Conservation (phyloP, 495 filamentous ascomycete species). For the Talaromyces nanjingensis region DNA sequence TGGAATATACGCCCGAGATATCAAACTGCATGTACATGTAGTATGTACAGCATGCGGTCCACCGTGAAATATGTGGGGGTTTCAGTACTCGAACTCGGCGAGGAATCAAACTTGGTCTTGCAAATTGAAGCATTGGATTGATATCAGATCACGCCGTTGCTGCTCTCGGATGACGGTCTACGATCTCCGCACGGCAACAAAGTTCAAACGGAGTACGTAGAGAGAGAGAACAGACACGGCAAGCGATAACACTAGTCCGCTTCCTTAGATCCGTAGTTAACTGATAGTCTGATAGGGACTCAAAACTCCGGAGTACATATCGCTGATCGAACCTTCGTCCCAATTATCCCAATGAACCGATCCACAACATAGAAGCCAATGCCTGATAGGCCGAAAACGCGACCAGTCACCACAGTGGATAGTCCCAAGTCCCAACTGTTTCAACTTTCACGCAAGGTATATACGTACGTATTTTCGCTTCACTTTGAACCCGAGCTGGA, state of each 20-base stretch:
- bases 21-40: background rate
- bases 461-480: background rate
- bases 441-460: background rate
- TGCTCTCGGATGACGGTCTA: background rate
- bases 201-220: too few species aligned
- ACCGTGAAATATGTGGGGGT: background rate
- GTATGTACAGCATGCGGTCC: background rate
- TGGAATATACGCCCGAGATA: background rate
- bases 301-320: background rate
- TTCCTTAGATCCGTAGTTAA: background rate
- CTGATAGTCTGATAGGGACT: background rate
- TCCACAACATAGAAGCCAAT: background rate
- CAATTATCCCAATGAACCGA: background rate
- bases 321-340: background rate
- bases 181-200: background rate
- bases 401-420: background rate
- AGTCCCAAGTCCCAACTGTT: background rate
- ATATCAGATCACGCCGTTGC: background rate
- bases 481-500: background rate
- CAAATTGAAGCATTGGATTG: too few species aligned
- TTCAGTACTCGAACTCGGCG: background rate
- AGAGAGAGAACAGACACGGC: background rate
- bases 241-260: background rate
- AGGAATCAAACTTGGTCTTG: background rate
- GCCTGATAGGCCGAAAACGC: background rate